Percentiles rank a stretch among this genome's conserved stretches.
Evolutionary conservation across 768 basidiomycete genomes (phyloP).

Genomic region (Auricularia sp.): DNA sequence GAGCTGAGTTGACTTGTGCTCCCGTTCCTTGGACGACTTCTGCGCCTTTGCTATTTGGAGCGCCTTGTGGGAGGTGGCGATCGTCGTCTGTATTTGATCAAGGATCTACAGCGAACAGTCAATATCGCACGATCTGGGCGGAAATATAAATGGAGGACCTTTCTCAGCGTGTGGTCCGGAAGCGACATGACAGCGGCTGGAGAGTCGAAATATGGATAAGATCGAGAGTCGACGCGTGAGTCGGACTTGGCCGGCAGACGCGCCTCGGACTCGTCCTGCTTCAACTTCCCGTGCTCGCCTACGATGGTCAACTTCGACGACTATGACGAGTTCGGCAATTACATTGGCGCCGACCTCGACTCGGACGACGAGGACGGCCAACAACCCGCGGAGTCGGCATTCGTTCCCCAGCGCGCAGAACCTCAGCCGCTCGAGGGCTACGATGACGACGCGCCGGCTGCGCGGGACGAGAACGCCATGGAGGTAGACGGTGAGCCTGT

Average conservation of each 20-base stretch:
- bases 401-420: slow-evolving; percentile 26
- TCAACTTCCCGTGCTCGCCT: background rate
- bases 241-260: slow-evolving; percentile 8
- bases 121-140: background rate
- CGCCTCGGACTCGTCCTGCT: slow-evolving; percentile 9
- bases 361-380: slow-evolving; percentile 68
- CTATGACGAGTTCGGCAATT: slow-evolving; percentile 94
- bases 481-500: slow-evolving; percentile 59
- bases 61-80: slow-evolving; percentile 73
- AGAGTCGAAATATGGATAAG: slow-evolving; percentile 35
- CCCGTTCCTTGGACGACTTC: slow-evolving; percentile 71
- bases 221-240: background rate
- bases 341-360: slow-evolving; percentile 90
- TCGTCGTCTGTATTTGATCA: slow-evolving; percentile 86
- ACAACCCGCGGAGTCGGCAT: slow-evolving; percentile 23
- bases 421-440: slow-evolving; percentile 70
- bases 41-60: slow-evolving; percentile 69
- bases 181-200: slow-evolving; percentile 19
- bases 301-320: slow-evolving; percentile 38
- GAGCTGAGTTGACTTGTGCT: slow-evolving; percentile 79
- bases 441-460: slow-evolving; percentile 59
- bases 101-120: slow-evolving; percentile 51
- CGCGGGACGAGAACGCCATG: slow-evolving; percentile 52
- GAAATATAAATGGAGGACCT: slow-evolving; percentile 33
- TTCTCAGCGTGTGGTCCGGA: slow-evolving; percentile 74